These are phyloP conservation scores for Gillenia trifoliata DNA, from an alignment of 306 rosid genomes.

Conservation along the genomic window DNA sequence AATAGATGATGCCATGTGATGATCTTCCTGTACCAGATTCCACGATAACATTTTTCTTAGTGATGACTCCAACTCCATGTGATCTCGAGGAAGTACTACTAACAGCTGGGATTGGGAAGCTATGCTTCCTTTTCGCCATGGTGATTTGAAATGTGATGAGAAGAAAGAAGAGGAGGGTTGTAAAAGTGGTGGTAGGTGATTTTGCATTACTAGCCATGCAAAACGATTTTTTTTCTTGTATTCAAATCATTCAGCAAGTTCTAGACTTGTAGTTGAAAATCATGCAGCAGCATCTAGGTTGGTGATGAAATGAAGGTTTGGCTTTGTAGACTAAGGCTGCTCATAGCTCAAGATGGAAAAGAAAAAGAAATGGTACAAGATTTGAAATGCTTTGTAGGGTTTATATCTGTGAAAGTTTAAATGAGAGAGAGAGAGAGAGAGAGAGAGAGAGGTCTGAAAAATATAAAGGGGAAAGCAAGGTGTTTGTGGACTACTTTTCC, in stretches of 20 bases:
- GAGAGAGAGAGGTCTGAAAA: background rate
- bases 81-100: background rate
- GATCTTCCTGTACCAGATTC: conserved; percentile 19
- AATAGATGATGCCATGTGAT: conserved; percentile 14
- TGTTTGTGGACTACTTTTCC: conserved; percentile 37
- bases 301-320: conserved; percentile 3
- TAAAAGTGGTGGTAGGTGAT: conserved; percentile 24
- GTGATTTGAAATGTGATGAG: conserved; percentile 30
- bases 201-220: conserved; percentile 62
- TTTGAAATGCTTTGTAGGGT: conserved; percentile 31
- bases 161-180: conserved; percentile 38
- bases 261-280: background rate
- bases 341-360: conserved; percentile 10
- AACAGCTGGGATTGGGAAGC: background rate
- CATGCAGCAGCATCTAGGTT: conserved; percentile 4
- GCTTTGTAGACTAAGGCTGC: conserved; percentile 2
- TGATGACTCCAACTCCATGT: conserved; percentile 9
- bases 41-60: conserved; percentile 20
- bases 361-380: conserved; percentile 13
- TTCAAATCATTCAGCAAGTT: conserved; percentile 29
- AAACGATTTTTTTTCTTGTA: background rate
- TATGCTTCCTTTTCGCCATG: conserved; percentile 27
- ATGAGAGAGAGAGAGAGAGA: conserved; percentile 13
- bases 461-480: conserved; percentile 35
- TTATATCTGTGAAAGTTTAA: conserved; percentile 23